Evolutionary conservation across 2,329 filamentous ascomycete genomes (phyloP), one percentile per base, ranked within the genome.

Genomic region (Pseudocercospora macadamiae): DNA sequence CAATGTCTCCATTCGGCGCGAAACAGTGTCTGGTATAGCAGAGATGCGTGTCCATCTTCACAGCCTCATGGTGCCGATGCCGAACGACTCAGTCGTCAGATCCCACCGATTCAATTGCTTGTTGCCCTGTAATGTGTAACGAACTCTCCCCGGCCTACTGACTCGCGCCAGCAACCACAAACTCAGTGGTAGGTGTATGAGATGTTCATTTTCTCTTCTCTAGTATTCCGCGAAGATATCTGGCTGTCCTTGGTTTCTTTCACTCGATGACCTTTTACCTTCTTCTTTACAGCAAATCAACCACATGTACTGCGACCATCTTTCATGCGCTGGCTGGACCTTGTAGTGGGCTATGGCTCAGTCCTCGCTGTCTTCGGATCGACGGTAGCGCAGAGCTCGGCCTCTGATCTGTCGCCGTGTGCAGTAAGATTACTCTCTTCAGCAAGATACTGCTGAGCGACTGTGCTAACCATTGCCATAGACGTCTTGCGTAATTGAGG

Each of bases 401-500:
- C n/a, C n/a, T 21, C 37, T 18, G 37, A 42, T 23, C 34, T 56
- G 21, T 56, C 54, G 30, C 32, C 45, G 26, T 56, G 54, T 49
- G 54, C 45, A 6, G 55, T 54, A 21, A 32, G 48, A 32, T 4
- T 16, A 3, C 47, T 23, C 18, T 28, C 26, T 42, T 14, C 25
- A 3, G 10, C 42, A 12, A 12, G 8, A 36, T 18, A 26, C 26
- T 16, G 26, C 18, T 9, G 28, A 34, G 7, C 39, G 9, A n/a
- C 14, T 19, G n/a, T 14, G 37, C 23, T 53, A 32, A 56, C 28
- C 21, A 14, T n/a, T 8, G 12, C 28, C 21, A 19, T 42, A 56
- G 54, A 56, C 54, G 28, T 49, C 45, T 9, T 56, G 54, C 23
- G 51, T 56, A 7, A 36, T 56, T 21, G 30, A 56, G 16, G 48